phyloP scores from a whole-genome alignment of 176 grass and related monocot species.

The Zoysia japonica region DNA sequence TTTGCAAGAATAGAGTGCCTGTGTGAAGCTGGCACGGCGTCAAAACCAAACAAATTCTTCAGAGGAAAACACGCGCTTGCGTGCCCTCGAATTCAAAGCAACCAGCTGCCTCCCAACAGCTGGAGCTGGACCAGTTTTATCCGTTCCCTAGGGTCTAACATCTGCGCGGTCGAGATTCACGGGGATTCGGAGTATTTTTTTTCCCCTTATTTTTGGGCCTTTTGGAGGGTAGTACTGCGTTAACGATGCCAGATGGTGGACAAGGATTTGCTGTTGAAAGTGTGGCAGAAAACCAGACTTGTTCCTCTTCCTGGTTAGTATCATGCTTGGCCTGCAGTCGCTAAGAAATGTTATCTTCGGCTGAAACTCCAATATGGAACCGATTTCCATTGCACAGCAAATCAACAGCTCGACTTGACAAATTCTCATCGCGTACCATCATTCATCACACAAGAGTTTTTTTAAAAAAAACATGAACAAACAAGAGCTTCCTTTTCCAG shows the following conservation, averaged over 20 bases:
- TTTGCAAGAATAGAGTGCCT: neutral
- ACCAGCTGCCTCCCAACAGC: slow-evolving; percentile 28
- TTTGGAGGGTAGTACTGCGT: slow-evolving; percentile 1
- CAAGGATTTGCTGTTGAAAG: slow-evolving; percentile 3
- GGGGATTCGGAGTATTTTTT: neutral
- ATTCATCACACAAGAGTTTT: neutral
- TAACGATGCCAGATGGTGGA: neutral
- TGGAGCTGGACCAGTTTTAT: neutral
- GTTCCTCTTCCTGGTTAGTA: neutral
- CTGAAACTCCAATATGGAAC: slow-evolving; percentile 9
- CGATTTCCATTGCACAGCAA: neutral
- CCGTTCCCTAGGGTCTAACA: neutral
- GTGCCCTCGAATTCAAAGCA: neutral
- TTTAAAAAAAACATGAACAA: neutral
- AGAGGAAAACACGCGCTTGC: neutral
- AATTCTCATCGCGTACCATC: neutral
- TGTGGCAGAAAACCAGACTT: neutral
- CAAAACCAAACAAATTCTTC: slow-evolving; percentile 12
- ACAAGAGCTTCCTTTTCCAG: neutral
- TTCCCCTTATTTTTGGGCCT: neutral
- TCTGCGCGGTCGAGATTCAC: slow-evolving; percentile 20
- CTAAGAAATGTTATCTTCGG: neutral
- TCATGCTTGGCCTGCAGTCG: neutral
- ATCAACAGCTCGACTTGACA: neutral
- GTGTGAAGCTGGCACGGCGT: slow-evolving; percentile 21